Evolutionary conservation across 208 protist species (phyloP), one percentile per base, ranked within the genome.

Genomic region (Trypanosoma conorhini): DNA sequence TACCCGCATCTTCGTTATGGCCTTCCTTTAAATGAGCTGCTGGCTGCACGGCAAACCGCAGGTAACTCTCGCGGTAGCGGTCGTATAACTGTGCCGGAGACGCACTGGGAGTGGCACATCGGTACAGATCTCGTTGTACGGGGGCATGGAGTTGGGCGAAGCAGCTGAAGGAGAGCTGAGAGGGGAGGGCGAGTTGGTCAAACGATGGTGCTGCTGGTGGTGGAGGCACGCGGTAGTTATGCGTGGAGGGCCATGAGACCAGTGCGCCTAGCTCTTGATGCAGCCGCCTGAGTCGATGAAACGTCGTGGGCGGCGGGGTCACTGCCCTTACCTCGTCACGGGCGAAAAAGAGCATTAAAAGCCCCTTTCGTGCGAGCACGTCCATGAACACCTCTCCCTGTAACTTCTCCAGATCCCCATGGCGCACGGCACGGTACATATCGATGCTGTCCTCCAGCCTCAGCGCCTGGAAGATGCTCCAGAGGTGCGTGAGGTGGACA

Each of bases 311-410:
- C 19, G 88, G 88, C 42, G 82, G 40, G 5, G 91, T 94, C 24
- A 96, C 63, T 22, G 87, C 85, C 12, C 87, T 73, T 48, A 96
- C 87, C 50, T 96, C 91, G 70, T 91, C 86, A n/a, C 85, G 79
- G 1, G 84, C 50, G 64, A 92, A 94, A 62, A 96, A 93, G 24
- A 92, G 81, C 63, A 96, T 55, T 66, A 86, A 72, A 38, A 96
- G 82, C 12, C 82, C 86, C 19, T 63, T 80, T 61, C 92, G 85
- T 15, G 72, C 56, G 3, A 81, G 56, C 33, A 92, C 3, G 67
- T 96, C 91, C 7, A 42, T 26, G 21, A 69, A 52, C 0, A 92
- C 76, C n/a, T 83, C 71, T 28, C 44, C 46, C 52, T 82, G 26
- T 19, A 91, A 52, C 30, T 30, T 40, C 13, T 42, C 38, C 17